Base-by-base conservation (phyloP, 2,329 filamentous ascomycete species). In the Zopfia rhizophila region DNA sequence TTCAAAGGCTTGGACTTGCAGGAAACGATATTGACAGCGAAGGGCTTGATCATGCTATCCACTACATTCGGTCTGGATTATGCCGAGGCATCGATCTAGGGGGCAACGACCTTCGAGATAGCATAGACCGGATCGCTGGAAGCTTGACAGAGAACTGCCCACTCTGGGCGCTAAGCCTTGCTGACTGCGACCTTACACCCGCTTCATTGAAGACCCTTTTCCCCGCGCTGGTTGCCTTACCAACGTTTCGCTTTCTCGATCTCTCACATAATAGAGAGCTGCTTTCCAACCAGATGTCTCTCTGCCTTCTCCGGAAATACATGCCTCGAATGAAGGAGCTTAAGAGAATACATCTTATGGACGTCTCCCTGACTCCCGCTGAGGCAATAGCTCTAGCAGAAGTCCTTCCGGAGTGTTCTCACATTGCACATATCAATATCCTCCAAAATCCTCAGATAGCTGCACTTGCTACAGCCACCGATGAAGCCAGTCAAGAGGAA, bases 321-420 rank as follows among this genome's bases (percentile, higher is more conserved):
- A 78, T 97, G 44, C 92, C 93, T 3, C 87, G 90, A 68, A 82
- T 97, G 75, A 77, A 81, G 21, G 78, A 81, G 3, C 72, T 99
- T 21, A 96, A 92, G 68, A 85, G 94, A 12, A 84, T 99, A 48
- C 92, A 97, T 68, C 80, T 99, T 3, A 83, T 86, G 14, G 90
- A 96, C 72, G 91, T 95, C 16, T 85, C 87, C 28, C 83, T 99
- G 77, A 88, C 85, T 2, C 82, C 93, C 0, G 90, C 94, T 61
- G 91, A 97, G 72, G 90, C 88, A 6, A 97, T 97, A 66, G 89
- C 91, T 5, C 78, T 97, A 11, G 90, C 92, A 3, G 94, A 99
- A 68, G 85, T 97, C 23, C 75, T 97, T 5, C 91, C 94, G 0
- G 94, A 99, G 69, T 86, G 88, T 38, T 84, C 82, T 28, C 84